These are phyloP conservation scores for Solanum boliviense DNA, from an alignment of 257 asterid genomes.

Conservation along the genomic window DNA sequence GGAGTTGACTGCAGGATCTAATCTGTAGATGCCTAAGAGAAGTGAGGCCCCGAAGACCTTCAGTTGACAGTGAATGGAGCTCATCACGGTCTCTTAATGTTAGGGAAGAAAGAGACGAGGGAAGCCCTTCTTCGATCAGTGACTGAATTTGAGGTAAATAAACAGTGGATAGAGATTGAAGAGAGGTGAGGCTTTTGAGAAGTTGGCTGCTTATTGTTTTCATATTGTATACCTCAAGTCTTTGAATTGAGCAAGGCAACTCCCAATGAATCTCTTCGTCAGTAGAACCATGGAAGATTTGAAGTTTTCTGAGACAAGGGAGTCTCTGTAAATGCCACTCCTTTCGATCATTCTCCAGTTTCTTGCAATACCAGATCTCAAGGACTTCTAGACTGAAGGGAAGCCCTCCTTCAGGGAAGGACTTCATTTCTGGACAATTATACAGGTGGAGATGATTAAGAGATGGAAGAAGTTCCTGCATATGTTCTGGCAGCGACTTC, in stretches of 20 bases:
- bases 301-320: not conserved
- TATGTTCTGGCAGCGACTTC: not conserved
- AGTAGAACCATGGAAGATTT: not conserved
- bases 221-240: fast-evolving
- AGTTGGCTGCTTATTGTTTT: not conserved
- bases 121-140: not conserved
- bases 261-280: not conserved
- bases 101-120: not conserved
- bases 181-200: not conserved
- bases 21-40: not conserved
- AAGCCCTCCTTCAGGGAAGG: not conserved
- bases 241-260: not conserved
- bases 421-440: not conserved
- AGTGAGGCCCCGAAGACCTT: conserved; percentile 1
- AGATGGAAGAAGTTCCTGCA: conserved; percentile 1
- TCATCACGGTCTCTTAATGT: fast-evolving
- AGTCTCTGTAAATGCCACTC: not conserved
- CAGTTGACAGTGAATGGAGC: not conserved
- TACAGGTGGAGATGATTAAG: fast-evolving
- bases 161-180: not conserved
- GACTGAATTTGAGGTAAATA: not conserved
- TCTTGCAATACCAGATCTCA: fast-evolving
- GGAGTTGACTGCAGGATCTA: fast-evolving
- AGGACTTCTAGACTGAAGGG: not conserved
- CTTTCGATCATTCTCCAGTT: not conserved